Percentiles rank a stretch among this genome's conserved stretches.
Conservation (phyloP, 805 yeast species). For the Starmerella riodocensis region DNA sequence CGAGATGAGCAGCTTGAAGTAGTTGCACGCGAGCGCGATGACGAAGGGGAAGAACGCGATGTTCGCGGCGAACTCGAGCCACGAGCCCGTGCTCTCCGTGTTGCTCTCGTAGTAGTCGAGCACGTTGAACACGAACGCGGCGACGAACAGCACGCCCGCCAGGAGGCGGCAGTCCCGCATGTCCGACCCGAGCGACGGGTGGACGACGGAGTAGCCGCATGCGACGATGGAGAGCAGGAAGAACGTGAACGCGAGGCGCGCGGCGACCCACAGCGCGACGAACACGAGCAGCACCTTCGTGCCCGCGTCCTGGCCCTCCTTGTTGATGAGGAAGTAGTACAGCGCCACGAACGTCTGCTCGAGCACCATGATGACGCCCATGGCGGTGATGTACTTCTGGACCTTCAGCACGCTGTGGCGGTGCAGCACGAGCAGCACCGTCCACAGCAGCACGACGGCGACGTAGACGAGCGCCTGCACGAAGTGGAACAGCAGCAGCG, state of each 20-base stretch:
- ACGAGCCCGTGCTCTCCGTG: conserved; percentile 28
- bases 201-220: conserved; percentile 89
- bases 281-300: conserved; percentile 65
- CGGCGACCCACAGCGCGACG: conserved; percentile 65
- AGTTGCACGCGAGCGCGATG: conserved; percentile 55
- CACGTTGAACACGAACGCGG: conserved; percentile 42
- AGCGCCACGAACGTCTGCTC: conserved; percentile 88
- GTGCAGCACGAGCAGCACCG: conserved; percentile 73
- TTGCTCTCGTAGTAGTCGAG: conserved; percentile 34
- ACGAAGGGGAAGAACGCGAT: conserved; percentile 60
- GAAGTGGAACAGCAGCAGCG: conserved; percentile 82
- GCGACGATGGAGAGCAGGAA: conserved; percentile 75
- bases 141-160: conserved; percentile 43
- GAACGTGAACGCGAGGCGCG: conserved; percentile 74
- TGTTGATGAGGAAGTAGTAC: conserved; percentile 71
- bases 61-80: conserved; percentile 30
- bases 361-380: conserved; percentile 64
- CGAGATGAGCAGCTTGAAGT: conserved; percentile 58
- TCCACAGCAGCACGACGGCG: conserved; percentile 66
- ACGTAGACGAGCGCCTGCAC: conserved; percentile 71
- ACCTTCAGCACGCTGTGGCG: conserved; percentile 77
- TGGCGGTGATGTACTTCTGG: conserved; percentile 79
- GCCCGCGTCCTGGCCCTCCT: conserved; percentile 38
- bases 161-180: conserved; percentile 61
- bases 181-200: conserved; percentile 64